These are phyloP conservation scores for Colletotrichum chrysophilum DNA, from an alignment of 2,329 filamentous ascomycete species.

Conservation along the genomic window DNA sequence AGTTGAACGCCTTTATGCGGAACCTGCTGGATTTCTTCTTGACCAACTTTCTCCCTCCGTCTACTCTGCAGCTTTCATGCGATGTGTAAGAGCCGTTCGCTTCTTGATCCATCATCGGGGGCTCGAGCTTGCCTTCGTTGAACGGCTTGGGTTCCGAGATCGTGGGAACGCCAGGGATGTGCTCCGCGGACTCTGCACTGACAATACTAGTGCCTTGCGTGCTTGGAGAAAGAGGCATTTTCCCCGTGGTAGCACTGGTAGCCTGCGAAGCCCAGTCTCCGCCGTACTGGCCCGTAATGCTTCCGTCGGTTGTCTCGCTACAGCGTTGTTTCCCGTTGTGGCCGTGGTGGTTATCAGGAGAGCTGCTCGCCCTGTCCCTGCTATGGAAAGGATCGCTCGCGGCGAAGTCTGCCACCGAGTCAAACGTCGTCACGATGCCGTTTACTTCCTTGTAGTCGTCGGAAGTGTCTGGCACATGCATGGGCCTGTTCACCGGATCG, in stretches of 20 bases:
- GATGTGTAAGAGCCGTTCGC: slow-evolving; percentile 28
- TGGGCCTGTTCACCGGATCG: slow-evolving; percentile 31
- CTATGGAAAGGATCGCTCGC: slow-evolving; percentile 55
- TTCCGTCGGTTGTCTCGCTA: slow-evolving; percentile 68
- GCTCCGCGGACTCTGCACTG: slow-evolving; percentile 63
- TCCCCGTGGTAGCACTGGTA: slow-evolving; percentile 67
- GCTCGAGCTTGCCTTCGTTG: neutral
- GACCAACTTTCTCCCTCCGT: slow-evolving; percentile 52
- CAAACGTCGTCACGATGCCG: slow-evolving; percentile 49
- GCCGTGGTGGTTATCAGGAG: slow-evolving; percentile 41
- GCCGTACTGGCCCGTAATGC: slow-evolving; percentile 56
- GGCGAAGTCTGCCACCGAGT: slow-evolving; percentile 51
- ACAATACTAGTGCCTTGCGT: slow-evolving; percentile 70
- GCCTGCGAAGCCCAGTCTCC: slow-evolving; percentile 69
- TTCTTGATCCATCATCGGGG: slow-evolving; percentile 10
- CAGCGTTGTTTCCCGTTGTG: slow-evolving; percentile 56
- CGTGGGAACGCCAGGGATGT: slow-evolving; percentile 48
- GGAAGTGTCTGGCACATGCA: slow-evolving; percentile 36
- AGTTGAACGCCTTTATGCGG: slow-evolving; percentile 64
- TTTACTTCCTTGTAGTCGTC: slow-evolving; percentile 47
- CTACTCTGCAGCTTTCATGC: slow-evolving; percentile 50
- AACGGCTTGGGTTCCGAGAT: slow-evolving; percentile 43
- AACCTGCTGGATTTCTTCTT: slow-evolving; percentile 70
- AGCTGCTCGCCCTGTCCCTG: slow-evolving; percentile 34
- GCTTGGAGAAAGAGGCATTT: slow-evolving; percentile 69